Percentiles rank a stretch among this genome's conserved stretches.
phyloP scores from a whole-genome alignment of 2,329 filamentous ascomycete genomes.

The Tolypocladium paradoxum region DNA sequence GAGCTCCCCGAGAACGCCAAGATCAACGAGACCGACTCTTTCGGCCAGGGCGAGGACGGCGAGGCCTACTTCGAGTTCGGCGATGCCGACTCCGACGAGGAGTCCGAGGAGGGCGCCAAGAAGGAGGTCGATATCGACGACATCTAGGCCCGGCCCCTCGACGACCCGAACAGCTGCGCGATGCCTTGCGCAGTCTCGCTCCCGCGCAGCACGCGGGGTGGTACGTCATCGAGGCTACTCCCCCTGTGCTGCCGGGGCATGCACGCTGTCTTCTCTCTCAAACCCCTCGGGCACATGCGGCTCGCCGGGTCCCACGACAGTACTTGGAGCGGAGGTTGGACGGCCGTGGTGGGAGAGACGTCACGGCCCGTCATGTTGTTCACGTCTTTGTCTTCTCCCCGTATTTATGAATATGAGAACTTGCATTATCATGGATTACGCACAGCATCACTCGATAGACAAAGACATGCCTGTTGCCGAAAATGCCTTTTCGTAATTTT shows the following conservation, averaged over 20 bases:
- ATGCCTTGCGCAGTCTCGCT: neutral
- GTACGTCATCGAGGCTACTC: neutral
- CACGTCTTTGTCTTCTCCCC: slow-evolving; percentile 10
- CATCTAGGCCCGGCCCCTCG: slow-evolving; percentile 50
- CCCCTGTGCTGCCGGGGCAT: slow-evolving; percentile 8
- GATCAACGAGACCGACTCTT: slow-evolving; percentile 99
- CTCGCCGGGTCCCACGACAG: slow-evolving; percentile 34
- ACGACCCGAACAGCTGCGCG: neutral
- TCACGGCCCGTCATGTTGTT: slow-evolving; percentile 30
- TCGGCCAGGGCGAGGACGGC: slow-evolving; percentile 82
- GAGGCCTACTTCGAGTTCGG: slow-evolving; percentile 98
- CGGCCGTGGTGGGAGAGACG: slow-evolving; percentile 52
- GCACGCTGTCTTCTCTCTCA: slow-evolving; percentile 58
- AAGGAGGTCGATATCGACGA: slow-evolving; percentile 94
- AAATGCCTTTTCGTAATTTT: slow-evolving; percentile 5
- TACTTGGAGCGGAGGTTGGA: slow-evolving; percentile 25
- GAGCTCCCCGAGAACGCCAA: slow-evolving; percentile 95
- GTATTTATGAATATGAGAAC: slow-evolving; percentile 14
- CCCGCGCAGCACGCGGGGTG: neutral
- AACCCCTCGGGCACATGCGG: slow-evolving; percentile 19
- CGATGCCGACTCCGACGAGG: slow-evolving; percentile 63
- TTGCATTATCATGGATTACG: slow-evolving; percentile 10
- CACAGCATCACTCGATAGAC: slow-evolving; percentile 13
- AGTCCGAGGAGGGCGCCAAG: slow-evolving; percentile 43
- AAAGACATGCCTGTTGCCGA: slow-evolving; percentile 12